Evolutionary conservation across 805 yeast genomes (phyloP), one percentile per base, ranked within the genome.

Genomic region (Candida manassasensis): DNA sequence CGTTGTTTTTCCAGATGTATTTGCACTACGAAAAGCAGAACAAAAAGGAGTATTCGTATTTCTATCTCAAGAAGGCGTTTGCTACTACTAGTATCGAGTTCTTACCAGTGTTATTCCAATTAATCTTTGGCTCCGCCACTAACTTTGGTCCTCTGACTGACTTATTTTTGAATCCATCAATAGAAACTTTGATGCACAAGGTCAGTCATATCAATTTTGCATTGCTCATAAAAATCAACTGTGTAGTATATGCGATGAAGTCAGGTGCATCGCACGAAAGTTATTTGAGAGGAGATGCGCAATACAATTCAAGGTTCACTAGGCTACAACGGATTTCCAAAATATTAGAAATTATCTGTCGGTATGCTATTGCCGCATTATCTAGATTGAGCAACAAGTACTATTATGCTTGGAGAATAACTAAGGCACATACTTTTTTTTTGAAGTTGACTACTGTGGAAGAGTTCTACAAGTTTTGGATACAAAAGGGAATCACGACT

Each of bases 401-500:
- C 49, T 77, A 76, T 39, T 79, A 79, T 49, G 83, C 87, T 2
- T 78, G 81, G 78, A 71, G 83, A 55, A 69, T 81, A 50, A 66
- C 75, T 24, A 80, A 79, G 46, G 80, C 84, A 0, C 75, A 73
- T 34, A 53, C 53, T 4, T 67, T 61, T 29, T 46, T 77, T 14
- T 43, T 69, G 9, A 59, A 55, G 16, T 35, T 70, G 4, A 38
- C 75, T 8, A 52, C 41, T 0, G 52, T 59, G 13, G 44, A 55
- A 15, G 59, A 54, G 4, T 49, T 57, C 22, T 61, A 53, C 37
- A 42, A 49, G 13, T 29, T 38, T 9, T 32, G 33, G 29, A 34
- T 34, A 16, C 25, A 27, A 15, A 26, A 36, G 15, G 40, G 34
- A 16, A 14, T 41, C 7, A 33, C 38, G 6, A 32, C 27, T 5